phyloP scores from a whole-genome alignment of 352 stramenopile species.

The Pythium brachiatum region DNA sequence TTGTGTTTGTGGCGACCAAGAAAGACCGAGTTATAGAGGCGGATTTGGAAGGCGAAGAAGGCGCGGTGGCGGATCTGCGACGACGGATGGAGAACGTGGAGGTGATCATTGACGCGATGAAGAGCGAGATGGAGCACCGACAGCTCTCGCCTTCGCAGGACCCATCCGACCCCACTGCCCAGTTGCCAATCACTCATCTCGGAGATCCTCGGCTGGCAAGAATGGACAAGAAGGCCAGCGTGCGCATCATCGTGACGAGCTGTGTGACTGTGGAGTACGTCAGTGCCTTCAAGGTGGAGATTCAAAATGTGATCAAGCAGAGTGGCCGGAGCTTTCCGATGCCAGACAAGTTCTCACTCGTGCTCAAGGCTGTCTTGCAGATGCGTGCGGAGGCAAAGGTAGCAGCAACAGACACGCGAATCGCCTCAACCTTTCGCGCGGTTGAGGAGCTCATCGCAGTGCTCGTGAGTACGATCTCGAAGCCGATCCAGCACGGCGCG shows the following conservation, averaged over 20 bases:
- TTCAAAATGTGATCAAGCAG: neutral
- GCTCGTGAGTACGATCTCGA: too few relatives aligned
- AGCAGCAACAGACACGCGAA: neutral
- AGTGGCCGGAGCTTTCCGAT: neutral
- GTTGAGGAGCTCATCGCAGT: neutral
- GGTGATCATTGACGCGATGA: neutral
- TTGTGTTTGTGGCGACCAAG: conserved; percentile 20
- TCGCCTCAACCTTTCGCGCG: neutral
- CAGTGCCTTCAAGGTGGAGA: neutral
- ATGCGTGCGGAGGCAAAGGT: neutral
- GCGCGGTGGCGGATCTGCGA: neutral
- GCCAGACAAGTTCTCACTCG: conserved; percentile 4
- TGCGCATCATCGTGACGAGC: neutral
- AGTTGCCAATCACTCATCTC: neutral
- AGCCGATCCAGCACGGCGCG: too few relatives aligned
- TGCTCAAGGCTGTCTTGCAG: neutral
- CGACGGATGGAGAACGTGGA: neutral
- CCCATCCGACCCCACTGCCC: too few relatives aligned
- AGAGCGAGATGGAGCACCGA: neutral
- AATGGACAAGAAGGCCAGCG: neutral
- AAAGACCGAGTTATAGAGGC: neutral
- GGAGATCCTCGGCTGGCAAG: neutral
- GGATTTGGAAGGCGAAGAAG: neutral
- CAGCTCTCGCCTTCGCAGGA: too few relatives aligned
- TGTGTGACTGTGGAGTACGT: neutral